Percentiles rank a stretch among this genome's conserved stretches.
phyloP scores from a whole-genome alignment of 2,329 filamentous ascomycete genomes.

The Microdochium paspali region DNA sequence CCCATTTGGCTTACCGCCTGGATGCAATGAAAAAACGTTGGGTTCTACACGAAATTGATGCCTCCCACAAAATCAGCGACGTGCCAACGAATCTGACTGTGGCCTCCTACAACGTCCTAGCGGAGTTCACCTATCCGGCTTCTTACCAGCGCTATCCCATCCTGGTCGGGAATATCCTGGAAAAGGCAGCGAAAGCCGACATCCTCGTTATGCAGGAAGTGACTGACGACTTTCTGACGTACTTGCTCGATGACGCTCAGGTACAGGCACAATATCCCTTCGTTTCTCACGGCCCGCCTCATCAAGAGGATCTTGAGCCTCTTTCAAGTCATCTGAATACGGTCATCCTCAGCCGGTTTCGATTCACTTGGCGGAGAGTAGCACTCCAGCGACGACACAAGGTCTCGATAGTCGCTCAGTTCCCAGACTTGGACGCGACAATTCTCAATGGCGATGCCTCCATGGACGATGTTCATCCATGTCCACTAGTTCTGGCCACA shows the following conservation, averaged over 20 bases:
- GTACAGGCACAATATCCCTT: constrained; percentile 43
- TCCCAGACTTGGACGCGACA: constrained; percentile 3
- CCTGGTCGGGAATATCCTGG: constrained; percentile 33
- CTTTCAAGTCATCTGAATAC: constrained; percentile 52
- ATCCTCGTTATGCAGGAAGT: constrained; percentile 52
- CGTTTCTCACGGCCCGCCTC: constrained; percentile 46
- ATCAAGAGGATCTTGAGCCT: constrained; percentile 39
- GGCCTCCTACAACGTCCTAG: constrained; percentile 43
- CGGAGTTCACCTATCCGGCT: constrained; percentile 38
- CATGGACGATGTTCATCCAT: constrained; percentile 13
- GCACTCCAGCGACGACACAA: constrained; percentile 48
- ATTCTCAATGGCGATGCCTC: constrained; percentile 3
- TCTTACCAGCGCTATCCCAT: constrained; percentile 29
- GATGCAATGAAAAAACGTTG: constrained; percentile 9
- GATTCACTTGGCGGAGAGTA: constrained; percentile 46
- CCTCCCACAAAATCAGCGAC: constrained; percentile 1
- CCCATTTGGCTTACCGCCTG: constrained; percentile 10
- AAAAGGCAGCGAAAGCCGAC: constrained; percentile 30
- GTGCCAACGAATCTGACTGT: constrained; percentile 17
- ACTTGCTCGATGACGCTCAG: constrained; percentile 35
- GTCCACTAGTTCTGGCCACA: constrained; percentile 40
- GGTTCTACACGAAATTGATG: constrained; percentile 1
- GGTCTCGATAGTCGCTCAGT: constrained; percentile 40
- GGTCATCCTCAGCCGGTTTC: constrained; percentile 46
- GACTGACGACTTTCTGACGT: constrained; percentile 51